Conservation (phyloP, 345 rosid genomes). For the Camelina sativa region DNA sequence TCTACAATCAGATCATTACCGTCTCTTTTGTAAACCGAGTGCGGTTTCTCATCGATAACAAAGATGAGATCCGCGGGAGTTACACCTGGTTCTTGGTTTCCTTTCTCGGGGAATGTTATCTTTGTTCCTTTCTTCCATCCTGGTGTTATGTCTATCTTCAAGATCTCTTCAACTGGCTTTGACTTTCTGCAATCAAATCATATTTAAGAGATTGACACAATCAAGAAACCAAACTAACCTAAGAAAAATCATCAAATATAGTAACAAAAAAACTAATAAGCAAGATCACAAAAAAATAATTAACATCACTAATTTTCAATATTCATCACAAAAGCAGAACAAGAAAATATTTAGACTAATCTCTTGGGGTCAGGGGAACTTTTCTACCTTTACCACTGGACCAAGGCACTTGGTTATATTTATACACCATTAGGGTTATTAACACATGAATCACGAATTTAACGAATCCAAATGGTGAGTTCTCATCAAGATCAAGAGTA, state of each 20-base stretch:
- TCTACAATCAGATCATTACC: conserved; percentile 66
- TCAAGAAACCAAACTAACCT: not conserved
- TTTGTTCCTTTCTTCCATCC: conserved; percentile 93
- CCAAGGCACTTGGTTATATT: too few species aligned
- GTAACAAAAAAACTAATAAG: not conserved
- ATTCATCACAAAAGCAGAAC: not conserved
- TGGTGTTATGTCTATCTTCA: conserved; percentile 70
- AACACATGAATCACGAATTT: not conserved
- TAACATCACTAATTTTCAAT: not conserved
- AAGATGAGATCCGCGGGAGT: conserved; percentile 74
- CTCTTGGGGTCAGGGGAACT: too few species aligned
- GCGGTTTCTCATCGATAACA: conserved; percentile 77
- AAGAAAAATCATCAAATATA: not conserved
- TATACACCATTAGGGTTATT: too few species aligned
- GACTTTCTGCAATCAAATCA: conserved; percentile 50
- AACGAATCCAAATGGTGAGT: not conserved
- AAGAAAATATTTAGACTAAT: not conserved
- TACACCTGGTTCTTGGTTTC: conserved; percentile 67
- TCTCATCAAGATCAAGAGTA: not conserved
- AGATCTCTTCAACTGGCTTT: conserved; percentile 65
- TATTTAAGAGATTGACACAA: not conserved
- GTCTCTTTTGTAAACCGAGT: conserved; percentile 60
- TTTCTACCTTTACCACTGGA: too few species aligned
- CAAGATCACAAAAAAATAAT: not conserved
- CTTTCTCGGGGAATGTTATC: conserved; percentile 82